A percentile compares a stretch with the other conserved stretches of the same genome.
Evolutionary conservation across 352 stramenopile species (phyloP).

Genomic region (Phytophthora rubi): DNA sequence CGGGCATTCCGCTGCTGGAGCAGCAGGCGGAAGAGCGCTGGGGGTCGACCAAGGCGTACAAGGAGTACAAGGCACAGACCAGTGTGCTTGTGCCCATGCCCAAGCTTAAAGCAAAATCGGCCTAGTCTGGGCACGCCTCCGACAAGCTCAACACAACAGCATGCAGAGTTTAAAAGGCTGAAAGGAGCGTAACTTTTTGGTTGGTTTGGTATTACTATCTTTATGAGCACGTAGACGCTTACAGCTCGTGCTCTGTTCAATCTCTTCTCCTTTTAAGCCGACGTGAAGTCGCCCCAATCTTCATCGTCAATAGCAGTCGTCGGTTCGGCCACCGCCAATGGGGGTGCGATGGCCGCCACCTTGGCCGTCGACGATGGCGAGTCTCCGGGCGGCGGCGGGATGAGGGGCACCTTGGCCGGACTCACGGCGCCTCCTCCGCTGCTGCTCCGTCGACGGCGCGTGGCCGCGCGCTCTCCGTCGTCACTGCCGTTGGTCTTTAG

Average conservation of each 20-base stretch:
- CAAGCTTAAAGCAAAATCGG: slow-evolving; percentile 7
- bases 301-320: slow-evolving; percentile 52
- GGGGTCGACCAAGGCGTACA: slow-evolving; percentile 65
- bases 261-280: slow-evolving; percentile 42
- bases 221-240: no score
- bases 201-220: no score
- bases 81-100: slow-evolving; percentile 63
- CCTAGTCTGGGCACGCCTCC: neutral
- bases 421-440: slow-evolving; percentile 39
- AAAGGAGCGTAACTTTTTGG: no score
- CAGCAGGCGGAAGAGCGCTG: slow-evolving; percentile 75
- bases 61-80: slow-evolving; percentile 80
- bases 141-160: no score
- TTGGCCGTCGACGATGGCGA: slow-evolving; percentile 21
- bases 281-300: slow-evolving; percentile 89
- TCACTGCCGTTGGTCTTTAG: slow-evolving; percentile 55
- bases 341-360: slow-evolving; percentile 29
- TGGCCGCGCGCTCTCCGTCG: slow-evolving; percentile 25
- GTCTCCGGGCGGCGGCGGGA: slow-evolving; percentile 60
- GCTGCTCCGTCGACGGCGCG: slow-evolving; percentile 30
- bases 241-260: neutral
- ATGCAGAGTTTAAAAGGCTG: no score
- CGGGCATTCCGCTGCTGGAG: slow-evolving; percentile 81
- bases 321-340: slow-evolving; percentile 30
- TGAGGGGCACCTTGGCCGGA: slow-evolving; percentile 55